Percentiles rank a stretch among this genome's conserved stretches.
Evolutionary conservation across 495 filamentous ascomycete species (phyloP).

Genomic region (Neurospora hispaniola): DNA sequence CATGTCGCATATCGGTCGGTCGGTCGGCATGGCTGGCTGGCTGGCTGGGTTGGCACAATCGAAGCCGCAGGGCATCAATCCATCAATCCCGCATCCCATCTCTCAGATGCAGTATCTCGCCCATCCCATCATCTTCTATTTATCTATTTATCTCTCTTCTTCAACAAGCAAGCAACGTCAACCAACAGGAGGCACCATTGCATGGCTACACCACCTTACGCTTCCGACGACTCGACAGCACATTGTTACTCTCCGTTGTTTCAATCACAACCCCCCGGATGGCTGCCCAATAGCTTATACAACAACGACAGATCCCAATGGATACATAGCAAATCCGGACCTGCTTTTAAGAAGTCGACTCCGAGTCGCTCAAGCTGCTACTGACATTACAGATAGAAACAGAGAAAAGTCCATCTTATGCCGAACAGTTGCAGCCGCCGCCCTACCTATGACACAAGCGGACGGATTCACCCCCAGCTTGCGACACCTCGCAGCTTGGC

Average conservation of each 20-base stretch:
- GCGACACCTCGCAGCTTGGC: not conserved
- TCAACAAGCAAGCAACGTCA: not conserved
- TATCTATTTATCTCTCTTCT: not conserved
- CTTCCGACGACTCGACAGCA: not conserved
- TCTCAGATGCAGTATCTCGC: not conserved
- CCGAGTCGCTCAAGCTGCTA: not conserved
- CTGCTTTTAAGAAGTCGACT: not conserved
- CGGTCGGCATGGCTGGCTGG: not conserved
- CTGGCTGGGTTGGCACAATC: not conserved
- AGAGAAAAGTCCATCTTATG: not conserved
- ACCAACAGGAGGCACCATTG: not conserved
- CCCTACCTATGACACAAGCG: not conserved
- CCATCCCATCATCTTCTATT: not conserved
- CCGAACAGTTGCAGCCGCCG: not conserved
- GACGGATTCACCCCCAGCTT: not conserved
- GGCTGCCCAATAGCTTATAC: not conserved
- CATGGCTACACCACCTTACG: not conserved
- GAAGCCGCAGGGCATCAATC: not conserved
- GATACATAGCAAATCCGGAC: not conserved
- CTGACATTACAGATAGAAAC: not conserved
- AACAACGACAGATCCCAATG: not conserved
- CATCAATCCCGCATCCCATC: not conserved
- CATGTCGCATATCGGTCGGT: not conserved
- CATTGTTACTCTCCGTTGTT: not conserved
- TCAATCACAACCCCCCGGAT: not conserved